Evolutionary conservation across 2,329 filamentous ascomycete genomes (phyloP).

Genomic region (Aspergillus nomiae): DNA sequence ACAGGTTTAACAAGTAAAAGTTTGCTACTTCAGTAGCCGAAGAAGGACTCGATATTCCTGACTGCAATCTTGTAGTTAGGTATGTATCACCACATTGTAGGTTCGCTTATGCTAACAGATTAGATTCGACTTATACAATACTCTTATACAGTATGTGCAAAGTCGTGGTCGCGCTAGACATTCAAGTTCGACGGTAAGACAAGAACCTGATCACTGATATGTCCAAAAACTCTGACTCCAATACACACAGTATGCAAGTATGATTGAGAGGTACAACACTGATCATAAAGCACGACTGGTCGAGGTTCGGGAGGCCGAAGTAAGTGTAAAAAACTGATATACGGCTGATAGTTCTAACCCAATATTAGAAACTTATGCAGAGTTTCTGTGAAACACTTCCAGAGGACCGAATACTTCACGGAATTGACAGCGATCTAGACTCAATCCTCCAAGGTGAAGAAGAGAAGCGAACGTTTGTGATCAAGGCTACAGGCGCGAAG

Average conservation of each 20-base stretch:
- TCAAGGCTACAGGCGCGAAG: conserved; percentile 71
- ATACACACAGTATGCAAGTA: conserved; percentile 66
- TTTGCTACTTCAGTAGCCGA: conserved; percentile 68
- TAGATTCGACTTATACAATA: conserved; percentile 83
- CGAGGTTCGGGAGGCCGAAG: conserved; percentile 49
- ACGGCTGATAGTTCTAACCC: not conserved
- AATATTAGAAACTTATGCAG: conserved; percentile 59
- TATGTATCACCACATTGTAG: conserved; percentile 14
- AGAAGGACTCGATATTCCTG: conserved; percentile 67
- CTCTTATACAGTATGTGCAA: conserved; percentile 93
- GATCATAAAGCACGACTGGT: conserved; percentile 63
- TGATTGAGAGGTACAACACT: conserved; percentile 75
- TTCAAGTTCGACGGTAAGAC: conserved; percentile 61
- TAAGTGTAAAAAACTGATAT: conserved; percentile 18
- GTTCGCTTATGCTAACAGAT: conserved; percentile 10
- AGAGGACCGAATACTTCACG: conserved; percentile 69
- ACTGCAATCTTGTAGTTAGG: conserved; percentile 66
- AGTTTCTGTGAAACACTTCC: conserved; percentile 75
- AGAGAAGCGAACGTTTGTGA: conserved; percentile 57
- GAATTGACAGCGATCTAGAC: conserved; percentile 60
- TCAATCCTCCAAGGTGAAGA: conserved; percentile 57
- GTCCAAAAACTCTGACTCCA: conserved; percentile 8
- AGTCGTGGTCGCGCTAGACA: conserved; percentile 85
- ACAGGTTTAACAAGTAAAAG: conserved; percentile 23
- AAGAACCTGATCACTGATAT: not conserved